Conservation (phyloP, 106 monocot genomes). For the Ottelia alismoides region DNA sequence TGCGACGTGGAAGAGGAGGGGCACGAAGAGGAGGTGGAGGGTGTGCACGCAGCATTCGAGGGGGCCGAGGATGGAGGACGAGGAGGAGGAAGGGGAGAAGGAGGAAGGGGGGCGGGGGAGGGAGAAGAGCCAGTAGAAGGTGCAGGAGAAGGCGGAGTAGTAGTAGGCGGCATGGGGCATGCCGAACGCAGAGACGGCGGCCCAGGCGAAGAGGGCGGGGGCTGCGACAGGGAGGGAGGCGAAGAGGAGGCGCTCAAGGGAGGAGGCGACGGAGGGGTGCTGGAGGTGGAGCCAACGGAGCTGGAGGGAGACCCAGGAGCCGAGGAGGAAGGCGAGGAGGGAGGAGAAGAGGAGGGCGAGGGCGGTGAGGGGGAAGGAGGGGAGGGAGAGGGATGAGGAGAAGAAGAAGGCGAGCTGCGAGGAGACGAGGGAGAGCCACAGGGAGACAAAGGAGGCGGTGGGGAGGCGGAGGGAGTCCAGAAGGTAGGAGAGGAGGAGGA, state of each 20-base stretch:
- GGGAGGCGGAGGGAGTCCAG: slow-evolving; percentile 65
- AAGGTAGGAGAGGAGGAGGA: slow-evolving; percentile 53
- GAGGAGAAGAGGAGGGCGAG: slow-evolving; percentile 54
- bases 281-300: slow-evolving; percentile 86
- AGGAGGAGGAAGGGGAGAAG: too few relatives aligned
- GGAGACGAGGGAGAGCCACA: slow-evolving; percentile 68
- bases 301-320: slow-evolving; percentile 77
- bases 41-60: slow-evolving; percentile 82
- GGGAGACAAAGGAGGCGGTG: slow-evolving; percentile 48
- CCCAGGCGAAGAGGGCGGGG: slow-evolving; percentile 78
- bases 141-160: slow-evolving; percentile 44
- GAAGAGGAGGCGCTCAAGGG: slow-evolving; percentile 81
- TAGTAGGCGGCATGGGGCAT: slow-evolving; percentile 61
- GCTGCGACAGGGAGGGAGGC: slow-evolving; percentile 56
- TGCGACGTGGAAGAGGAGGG: slow-evolving; percentile 45
- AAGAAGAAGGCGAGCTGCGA: slow-evolving; percentile 74
- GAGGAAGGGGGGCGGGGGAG: slow-evolving; percentile 57
- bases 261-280: slow-evolving; percentile 40
- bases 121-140: slow-evolving; percentile 88
- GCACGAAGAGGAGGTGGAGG: slow-evolving; percentile 69
- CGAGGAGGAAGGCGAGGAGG: slow-evolving; percentile 59
- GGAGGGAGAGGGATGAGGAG: slow-evolving; percentile 29
- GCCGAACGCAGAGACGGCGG: slow-evolving; percentile 59
- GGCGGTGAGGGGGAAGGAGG: slow-evolving; percentile 32
- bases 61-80: slow-evolving; percentile 70